Percentiles rank a stretch among this genome's conserved stretches.
These are phyloP conservation scores for Sphagnum tenellum DNA, from an alignment of 225 moss, liverwort and hornwort genomes.

Conservation along the genomic window DNA sequence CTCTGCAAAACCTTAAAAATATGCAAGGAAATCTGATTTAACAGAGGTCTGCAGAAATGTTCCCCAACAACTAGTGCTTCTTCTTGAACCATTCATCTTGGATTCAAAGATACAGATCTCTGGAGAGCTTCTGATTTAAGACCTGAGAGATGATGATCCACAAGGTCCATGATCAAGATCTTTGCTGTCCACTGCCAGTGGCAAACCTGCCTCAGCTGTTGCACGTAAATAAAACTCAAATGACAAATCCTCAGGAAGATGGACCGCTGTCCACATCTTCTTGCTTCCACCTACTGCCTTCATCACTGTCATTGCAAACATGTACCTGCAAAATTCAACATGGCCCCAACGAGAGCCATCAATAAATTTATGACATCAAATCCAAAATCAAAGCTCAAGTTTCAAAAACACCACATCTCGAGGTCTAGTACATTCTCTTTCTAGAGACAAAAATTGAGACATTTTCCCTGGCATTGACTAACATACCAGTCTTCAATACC, in stretches of 20 bases:
- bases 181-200: slow-evolving; percentile 6
- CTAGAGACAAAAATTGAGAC: too few species aligned
- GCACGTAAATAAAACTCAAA: slow-evolving; percentile 23
- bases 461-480: too few species aligned
- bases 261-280: slow-evolving; percentile 22
- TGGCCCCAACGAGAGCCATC: too few species aligned
- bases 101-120: not conserved
- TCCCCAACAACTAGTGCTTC: not conserved
- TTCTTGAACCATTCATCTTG: not conserved
- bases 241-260: slow-evolving; percentile 16
- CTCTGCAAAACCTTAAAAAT: slow-evolving; percentile 29
- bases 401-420: too few species aligned
- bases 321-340: too few species aligned
- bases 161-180: slow-evolving; percentile 34
- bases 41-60: not conserved
- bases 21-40: not conserved
- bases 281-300: slow-evolving; percentile 34
- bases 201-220: not conserved
- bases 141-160: slow-evolving; percentile 60
- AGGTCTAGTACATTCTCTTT: too few species aligned
- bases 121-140: not conserved
- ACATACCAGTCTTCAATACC: too few species aligned
- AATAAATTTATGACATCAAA: too few species aligned
- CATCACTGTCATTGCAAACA: slow-evolving; percentile 23
- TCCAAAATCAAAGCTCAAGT: too few species aligned